Evolutionary conservation across 768 basidiomycete genomes (phyloP).

Genomic region (Lyophyllum shimeji): DNA sequence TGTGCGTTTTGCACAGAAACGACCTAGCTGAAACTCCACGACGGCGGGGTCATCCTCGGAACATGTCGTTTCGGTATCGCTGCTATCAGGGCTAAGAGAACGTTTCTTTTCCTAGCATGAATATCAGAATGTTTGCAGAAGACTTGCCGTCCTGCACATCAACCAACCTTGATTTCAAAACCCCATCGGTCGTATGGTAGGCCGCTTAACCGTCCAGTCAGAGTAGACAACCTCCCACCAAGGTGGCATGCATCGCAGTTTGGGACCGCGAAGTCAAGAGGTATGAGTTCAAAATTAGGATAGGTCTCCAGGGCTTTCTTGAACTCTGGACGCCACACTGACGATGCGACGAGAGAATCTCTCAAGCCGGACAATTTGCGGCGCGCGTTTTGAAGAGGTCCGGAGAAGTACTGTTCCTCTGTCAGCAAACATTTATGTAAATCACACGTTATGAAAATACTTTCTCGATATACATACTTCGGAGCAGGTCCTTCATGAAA

Average conservation of each 20-base stretch:
- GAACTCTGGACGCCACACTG: conserved; percentile 76
- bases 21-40: conserved; percentile 63
- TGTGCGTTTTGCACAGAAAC: conserved; percentile 74
- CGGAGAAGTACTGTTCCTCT: conserved; percentile 72
- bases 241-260: conserved; percentile 85
- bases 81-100: conserved; percentile 17
- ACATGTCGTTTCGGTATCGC: conserved; percentile 15
- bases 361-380: conserved; percentile 69
- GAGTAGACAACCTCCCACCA: conserved; percentile 64
- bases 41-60: conserved; percentile 10
- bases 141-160: neutral
- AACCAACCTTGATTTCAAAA: conserved; percentile 43
- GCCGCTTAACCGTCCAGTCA: conserved; percentile 63
- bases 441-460: neutral
- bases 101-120: conserved; percentile 6
- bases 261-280: conserved; percentile 55
- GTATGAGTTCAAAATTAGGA: conserved; percentile 58
- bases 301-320: conserved; percentile 62
- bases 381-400: conserved; percentile 64
- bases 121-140: conserved; percentile 7
- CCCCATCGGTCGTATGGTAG: conserved; percentile 68
- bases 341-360: conserved; percentile 81
- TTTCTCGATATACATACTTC: conserved; percentile 36
- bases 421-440: neutral
- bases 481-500: conserved; percentile 54